A percentile compares a stretch with the other conserved stretches of the same genome.
Evolutionary conservation across 768 basidiomycete genomes (phyloP).

Genomic region (Pisolithus marmoratus): DNA sequence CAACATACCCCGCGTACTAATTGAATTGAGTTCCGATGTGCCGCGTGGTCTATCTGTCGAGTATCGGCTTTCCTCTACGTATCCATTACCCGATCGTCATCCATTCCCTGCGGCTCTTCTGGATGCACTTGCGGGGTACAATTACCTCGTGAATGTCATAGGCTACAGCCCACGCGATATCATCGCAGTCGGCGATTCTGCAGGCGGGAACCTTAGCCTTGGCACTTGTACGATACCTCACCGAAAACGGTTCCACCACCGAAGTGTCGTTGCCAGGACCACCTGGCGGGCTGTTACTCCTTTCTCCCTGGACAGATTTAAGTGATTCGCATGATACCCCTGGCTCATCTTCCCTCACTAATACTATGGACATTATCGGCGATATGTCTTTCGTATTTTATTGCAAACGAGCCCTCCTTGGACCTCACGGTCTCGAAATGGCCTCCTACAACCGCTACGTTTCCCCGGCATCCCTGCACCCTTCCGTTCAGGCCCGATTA

Average conservation of each 20-base stretch:
- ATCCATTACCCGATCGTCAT: constrained; percentile 37
- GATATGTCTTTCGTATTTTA: constrained; percentile 7
- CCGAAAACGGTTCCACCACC: constrained; percentile 37
- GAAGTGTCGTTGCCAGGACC: constrained; percentile 33
- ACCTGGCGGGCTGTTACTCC: constrained; percentile 44
- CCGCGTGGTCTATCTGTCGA: constrained; percentile 56
- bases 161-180: constrained; percentile 57
- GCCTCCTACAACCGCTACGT: constrained; percentile 48
- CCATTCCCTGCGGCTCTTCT: constrained; percentile 74
- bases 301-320: constrained; percentile 54
- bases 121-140: constrained; percentile 70
- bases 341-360: constrained; percentile 33
- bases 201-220: constrained; percentile 70
- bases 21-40: constrained; percentile 40
- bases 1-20: constrained; percentile 39
- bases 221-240: constrained; percentile 56
- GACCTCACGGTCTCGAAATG: constrained; percentile 41
- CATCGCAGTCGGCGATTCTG: constrained; percentile 70
- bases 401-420: constrained; percentile 42
- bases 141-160: constrained; percentile 55
- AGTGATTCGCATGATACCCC: constrained; percentile 32
- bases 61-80: constrained; percentile 57
- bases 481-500: constrained; percentile 37
- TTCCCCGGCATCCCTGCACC: constrained; percentile 50
- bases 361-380: constrained; percentile 27